Percentiles rank a stretch among this genome's conserved stretches.
These are phyloP conservation scores for Rhododendron williamsianum DNA, from an alignment of 148 eudicot species.

Conservation along the genomic window DNA sequence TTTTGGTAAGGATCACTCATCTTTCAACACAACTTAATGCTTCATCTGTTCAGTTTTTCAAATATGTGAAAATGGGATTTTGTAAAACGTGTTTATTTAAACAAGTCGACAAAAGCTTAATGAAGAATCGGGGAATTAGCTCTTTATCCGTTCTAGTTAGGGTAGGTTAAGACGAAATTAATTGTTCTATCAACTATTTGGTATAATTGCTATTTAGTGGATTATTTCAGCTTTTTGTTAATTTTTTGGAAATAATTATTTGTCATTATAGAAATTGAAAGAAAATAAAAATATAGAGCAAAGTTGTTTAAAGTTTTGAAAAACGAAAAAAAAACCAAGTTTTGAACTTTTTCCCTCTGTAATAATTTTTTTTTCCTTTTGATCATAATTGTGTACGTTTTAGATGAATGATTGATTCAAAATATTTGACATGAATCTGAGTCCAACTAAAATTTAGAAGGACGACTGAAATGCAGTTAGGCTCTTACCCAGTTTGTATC, in stretches of 20 bases:
- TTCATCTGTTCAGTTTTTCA: not conserved
- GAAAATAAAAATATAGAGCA: not conserved
- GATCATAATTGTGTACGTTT: no score
- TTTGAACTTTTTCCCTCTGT: not conserved
- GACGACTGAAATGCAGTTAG: no score
- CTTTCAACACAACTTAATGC: not conserved
- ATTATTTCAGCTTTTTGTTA: not conserved
- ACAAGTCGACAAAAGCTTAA: not conserved
- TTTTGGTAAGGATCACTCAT: slow-evolving; percentile 37
- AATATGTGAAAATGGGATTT: not conserved
- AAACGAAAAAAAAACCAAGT: no score
- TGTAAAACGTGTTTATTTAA: not conserved
- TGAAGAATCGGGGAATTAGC: not conserved
- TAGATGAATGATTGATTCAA: no score
- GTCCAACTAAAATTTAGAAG: no score
- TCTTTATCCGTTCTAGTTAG: not conserved
- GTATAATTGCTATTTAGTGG: not conserved
- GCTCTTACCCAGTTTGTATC: not conserved
- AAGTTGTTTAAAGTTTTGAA: not conserved
- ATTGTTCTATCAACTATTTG: not conserved
- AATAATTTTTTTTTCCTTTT: no score
- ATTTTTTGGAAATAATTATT: not conserved
- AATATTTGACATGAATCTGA: no score
- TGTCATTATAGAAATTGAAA: not conserved
- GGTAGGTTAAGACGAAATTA: not conserved